Conservation (phyloP, 495 filamentous ascomycete genomes). For the Aspergillus taichungensis region DNA sequence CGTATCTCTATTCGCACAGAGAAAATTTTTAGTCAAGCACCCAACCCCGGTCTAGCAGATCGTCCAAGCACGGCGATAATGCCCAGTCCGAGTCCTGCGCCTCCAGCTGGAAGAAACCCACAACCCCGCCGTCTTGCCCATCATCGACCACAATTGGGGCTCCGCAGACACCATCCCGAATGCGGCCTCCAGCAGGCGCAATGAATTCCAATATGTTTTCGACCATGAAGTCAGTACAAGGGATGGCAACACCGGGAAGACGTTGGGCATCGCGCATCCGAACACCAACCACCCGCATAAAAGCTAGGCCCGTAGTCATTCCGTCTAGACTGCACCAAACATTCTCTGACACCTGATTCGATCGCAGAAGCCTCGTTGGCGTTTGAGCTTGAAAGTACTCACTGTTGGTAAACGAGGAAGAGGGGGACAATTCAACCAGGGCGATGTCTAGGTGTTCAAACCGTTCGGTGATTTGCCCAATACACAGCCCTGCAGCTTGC, state of each 20-base stretch:
- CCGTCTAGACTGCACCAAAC: background rate
- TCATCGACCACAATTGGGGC: conserved; percentile 1
- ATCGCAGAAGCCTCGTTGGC: background rate
- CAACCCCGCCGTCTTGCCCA: background rate
- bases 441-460: background rate
- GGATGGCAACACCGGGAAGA: no score
- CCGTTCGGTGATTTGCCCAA: background rate
- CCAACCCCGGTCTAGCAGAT: conserved; percentile 1
- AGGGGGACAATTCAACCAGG: background rate
- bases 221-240: no score
- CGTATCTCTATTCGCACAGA: no score
- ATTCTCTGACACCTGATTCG: background rate
- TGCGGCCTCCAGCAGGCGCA: background rate
- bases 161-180: background rate
- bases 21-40: no score
- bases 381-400: conserved; percentile 1
- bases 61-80: background rate
- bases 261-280: background rate
- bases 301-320: background rate
- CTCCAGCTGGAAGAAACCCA: background rate
- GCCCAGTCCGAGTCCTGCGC: background rate
- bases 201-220: conserved; percentile 1
- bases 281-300: background rate
- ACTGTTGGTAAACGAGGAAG: background rate
- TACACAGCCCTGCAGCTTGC: background rate